phyloP scores from a whole-genome alignment of 2,329 filamentous ascomycete species.

The Pyrenochaeta sp. region DNA sequence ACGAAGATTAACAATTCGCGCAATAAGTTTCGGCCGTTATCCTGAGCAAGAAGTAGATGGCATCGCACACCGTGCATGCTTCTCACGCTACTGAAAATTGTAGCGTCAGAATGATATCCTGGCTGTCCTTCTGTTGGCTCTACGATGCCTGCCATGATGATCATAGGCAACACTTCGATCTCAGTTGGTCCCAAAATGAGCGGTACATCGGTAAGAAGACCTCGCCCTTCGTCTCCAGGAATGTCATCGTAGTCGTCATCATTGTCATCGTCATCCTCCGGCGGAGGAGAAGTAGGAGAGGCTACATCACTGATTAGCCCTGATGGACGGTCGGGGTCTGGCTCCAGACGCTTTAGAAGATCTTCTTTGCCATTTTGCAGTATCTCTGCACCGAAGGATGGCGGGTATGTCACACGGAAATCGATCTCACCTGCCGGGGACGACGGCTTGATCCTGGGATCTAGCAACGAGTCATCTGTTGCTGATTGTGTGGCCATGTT shows the following conservation, averaged over 20 bases:
- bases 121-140: slow-evolving; percentile 76
- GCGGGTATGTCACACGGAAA: slow-evolving; percentile 60
- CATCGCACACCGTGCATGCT: slow-evolving; percentile 92
- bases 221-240: slow-evolving; percentile 74
- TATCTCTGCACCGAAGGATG: slow-evolving; percentile 58
- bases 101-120: slow-evolving; percentile 59
- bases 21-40: slow-evolving; percentile 88
- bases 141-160: slow-evolving; percentile 93
- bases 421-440: slow-evolving; percentile 55
- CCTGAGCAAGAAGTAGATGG: slow-evolving; percentile 86
- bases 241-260: slow-evolving; percentile 83
- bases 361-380: slow-evolving; percentile 61
- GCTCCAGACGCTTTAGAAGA: slow-evolving; percentile 60
- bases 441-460: slow-evolving; percentile 48
- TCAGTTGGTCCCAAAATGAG: slow-evolving; percentile 94
- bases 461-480: slow-evolving; percentile 41
- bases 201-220: slow-evolving; percentile 89
- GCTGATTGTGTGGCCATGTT: slow-evolving; percentile 28
- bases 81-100: slow-evolving; percentile 65
- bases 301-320: slow-evolving; percentile 50
- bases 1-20: slow-evolving; percentile 95
- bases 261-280: slow-evolving; percentile 68
- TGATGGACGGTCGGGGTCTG: slow-evolving; percentile 53
- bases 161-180: slow-evolving; percentile 96
- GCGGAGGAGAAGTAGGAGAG: slow-evolving; percentile 50